A percentile compares a stretch with the other conserved stretches of the same genome.
phyloP scores from a whole-genome alignment of 2,329 filamentous ascomycete species.

The Orbilia blumenaviensis region DNA sequence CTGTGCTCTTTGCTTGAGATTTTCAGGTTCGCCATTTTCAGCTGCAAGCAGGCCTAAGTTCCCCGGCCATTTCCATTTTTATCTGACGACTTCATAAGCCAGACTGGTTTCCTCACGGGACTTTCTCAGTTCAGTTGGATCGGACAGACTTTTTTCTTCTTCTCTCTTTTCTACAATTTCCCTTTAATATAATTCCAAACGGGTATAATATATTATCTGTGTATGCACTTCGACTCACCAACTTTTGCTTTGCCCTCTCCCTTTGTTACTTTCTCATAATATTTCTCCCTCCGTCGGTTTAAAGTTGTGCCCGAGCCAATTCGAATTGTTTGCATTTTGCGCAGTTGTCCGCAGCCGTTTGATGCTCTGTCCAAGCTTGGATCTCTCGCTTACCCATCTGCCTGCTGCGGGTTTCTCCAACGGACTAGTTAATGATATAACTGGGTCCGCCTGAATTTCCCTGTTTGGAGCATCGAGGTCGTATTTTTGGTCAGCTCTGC shows the following conservation, averaged over 20 bases:
- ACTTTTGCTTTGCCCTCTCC: background rate
- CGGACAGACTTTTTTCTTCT: constrained; percentile 19
- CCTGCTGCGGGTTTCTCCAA: background rate
- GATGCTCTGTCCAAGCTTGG: constrained; percentile 26
- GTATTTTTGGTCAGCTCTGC: constrained; percentile 18
- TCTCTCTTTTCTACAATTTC: too few relatives aligned
- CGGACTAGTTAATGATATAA: background rate
- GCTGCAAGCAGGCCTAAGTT: constrained; percentile 46
- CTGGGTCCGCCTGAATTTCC: constrained; percentile 35
- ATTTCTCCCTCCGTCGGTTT: background rate
- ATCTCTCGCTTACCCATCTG: constrained; percentile 50
- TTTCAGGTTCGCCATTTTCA: constrained; percentile 13
- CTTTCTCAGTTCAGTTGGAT: constrained; percentile 1
- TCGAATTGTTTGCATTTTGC: background rate
- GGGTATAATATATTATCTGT: background rate
- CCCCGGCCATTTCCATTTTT: constrained; percentile 55
- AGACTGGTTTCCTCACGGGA: constrained; percentile 17
- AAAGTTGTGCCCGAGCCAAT: background rate
- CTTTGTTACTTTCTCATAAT: background rate
- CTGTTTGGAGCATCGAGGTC: constrained; percentile 39
- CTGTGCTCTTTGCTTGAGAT: constrained; percentile 3
- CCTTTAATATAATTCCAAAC: too few relatives aligned
- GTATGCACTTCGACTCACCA: background rate
- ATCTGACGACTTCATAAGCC: constrained; percentile 48
- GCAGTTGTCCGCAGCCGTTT: constrained; percentile 20